Percentiles rank a stretch among this genome's conserved stretches.
phyloP scores from a whole-genome alignment of 1,284 basidiomycete genomes.

The Moesziomyces globuligerus region DNA sequence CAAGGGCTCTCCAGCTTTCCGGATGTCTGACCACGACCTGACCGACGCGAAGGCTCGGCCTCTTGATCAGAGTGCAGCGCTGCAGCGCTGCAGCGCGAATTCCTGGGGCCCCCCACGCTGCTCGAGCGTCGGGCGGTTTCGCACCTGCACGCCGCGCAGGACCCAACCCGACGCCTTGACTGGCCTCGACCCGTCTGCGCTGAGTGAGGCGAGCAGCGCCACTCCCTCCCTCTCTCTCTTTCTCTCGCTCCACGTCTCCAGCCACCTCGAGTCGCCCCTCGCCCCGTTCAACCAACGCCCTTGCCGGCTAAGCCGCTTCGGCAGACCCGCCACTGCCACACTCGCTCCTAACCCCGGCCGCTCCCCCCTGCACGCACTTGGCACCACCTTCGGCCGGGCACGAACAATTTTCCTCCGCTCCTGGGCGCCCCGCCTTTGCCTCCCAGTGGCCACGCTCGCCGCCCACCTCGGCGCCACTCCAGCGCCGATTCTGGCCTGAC shows the following conservation, averaged over 20 bases:
- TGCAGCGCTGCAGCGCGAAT: neutral
- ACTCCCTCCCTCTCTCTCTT: neutral
- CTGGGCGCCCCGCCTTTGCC: neutral
- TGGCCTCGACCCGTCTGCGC: neutral
- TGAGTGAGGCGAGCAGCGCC: slow-evolving; percentile 1
- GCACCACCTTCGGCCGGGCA: neutral
- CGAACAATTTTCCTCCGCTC: neutral
- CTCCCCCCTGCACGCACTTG: neutral
- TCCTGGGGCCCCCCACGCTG: neutral
- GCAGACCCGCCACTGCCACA: slow-evolving; percentile 7
- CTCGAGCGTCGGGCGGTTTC: neutral
- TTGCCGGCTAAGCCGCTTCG: slow-evolving; percentile 13
- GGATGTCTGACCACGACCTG: neutral
- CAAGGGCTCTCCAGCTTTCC: neutral
- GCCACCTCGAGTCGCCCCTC: neutral
- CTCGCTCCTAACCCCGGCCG: neutral
- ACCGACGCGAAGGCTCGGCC: too few species aligned
- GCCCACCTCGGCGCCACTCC: neutral
- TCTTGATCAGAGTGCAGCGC: neutral
- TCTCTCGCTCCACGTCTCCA: neutral
- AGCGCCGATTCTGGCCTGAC: neutral
- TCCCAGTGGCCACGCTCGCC: too few species aligned
- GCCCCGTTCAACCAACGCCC: too few species aligned
- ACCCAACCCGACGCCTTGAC: neutral
- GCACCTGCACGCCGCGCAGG: neutral